Evolutionary conservation across 176 grass and related monocot species (phyloP).

Genomic region (Aegilops longissima): DNA sequence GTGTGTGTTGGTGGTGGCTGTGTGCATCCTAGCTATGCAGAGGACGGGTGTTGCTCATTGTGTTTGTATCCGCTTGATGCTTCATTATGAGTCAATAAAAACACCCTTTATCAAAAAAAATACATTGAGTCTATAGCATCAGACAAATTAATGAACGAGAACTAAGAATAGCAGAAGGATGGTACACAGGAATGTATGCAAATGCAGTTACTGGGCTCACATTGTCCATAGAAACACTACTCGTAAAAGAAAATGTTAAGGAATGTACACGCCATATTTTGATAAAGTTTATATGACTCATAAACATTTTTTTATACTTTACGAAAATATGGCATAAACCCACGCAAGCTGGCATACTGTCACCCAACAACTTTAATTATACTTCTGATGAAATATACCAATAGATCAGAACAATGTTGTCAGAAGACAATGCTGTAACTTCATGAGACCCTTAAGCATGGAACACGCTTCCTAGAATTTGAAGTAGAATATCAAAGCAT

Average conservation of each 20-base stretch:
- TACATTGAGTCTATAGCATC: not conserved
- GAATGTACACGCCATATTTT: conserved; percentile 8
- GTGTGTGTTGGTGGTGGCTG: too few species aligned
- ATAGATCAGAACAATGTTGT: not conserved
- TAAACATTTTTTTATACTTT: too few species aligned
- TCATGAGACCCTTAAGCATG: not conserved
- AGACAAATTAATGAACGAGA: not conserved
- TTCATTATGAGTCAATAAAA: too few species aligned
- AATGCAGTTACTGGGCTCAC: not conserved
- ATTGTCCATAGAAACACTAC: not conserved
- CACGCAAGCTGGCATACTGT: not conserved
- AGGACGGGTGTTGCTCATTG: too few species aligned
- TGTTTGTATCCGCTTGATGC: too few species aligned
- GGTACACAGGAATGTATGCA: not conserved
- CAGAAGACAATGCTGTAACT: not conserved
- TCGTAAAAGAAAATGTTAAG: conserved; percentile 4
- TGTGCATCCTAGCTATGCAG: too few species aligned
- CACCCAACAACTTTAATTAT: not conserved
- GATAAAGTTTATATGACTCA: too few species aligned
- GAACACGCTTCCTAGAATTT: conserved; percentile 1
- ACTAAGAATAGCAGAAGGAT: not conserved
- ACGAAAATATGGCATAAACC: not conserved
- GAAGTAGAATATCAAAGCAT: conserved; percentile 25
- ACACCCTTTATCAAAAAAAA: too few species aligned
- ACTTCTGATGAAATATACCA: not conserved